Evolutionary conservation across 306 rosid species (phyloP).

Genomic region (Neltuma alba): DNA sequence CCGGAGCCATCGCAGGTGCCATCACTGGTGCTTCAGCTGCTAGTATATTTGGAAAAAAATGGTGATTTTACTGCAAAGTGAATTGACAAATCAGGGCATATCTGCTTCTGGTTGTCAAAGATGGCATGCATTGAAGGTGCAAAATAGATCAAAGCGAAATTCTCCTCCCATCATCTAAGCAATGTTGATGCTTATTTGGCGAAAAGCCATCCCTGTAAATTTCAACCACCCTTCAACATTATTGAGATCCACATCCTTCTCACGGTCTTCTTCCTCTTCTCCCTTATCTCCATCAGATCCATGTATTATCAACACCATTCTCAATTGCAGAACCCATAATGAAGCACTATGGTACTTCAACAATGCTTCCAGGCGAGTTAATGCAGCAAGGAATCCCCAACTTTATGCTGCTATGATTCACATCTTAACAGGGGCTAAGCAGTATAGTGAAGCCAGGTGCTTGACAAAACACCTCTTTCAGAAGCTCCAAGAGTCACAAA

Average conservation of each 20-base stretch:
- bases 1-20: constrained; percentile 49
- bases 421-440: constrained; percentile 47
- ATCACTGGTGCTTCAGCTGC: constrained; percentile 80
- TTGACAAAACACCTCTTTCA: constrained; percentile 55
- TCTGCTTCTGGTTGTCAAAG: constrained; percentile 5
- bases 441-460: constrained; percentile 43
- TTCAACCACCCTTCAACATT: constrained; percentile 17
- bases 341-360: constrained; percentile 50
- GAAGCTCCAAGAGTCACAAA: constrained; percentile 43
- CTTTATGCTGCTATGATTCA: constrained; percentile 48
- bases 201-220: constrained; percentile 7
- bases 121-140: constrained; percentile 2
- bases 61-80: not conserved
- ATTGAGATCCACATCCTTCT: constrained; percentile 9
- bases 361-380: constrained; percentile 11
- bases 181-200: constrained; percentile 40
- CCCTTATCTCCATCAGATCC: not conserved
- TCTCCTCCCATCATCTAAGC: constrained; percentile 2
- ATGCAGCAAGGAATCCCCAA: constrained; percentile 31
- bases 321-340: constrained; percentile 36
- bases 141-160: constrained; percentile 2
- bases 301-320: constrained; percentile 34
- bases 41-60: not conserved
- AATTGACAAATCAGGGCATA: not conserved
- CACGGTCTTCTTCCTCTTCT: constrained; percentile 12